Evolutionary conservation across 192 early-diverging fungal genomes (phyloP), one percentile per base, ranked within the genome.

Genomic region (Umbelopsis sp.): DNA sequence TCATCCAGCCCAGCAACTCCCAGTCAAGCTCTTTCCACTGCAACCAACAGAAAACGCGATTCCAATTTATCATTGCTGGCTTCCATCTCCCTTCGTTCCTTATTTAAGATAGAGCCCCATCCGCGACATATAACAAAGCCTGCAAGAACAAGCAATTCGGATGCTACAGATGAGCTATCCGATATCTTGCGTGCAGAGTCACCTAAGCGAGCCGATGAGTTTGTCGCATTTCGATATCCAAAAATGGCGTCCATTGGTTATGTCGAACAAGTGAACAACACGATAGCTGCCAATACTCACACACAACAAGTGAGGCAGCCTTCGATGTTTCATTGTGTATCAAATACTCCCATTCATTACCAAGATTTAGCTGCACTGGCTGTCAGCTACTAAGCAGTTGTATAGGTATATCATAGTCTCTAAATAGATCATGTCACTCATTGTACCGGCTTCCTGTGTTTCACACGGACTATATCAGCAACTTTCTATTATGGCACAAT

Each of bases 201-300:
- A 41, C 13, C 30, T 13, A 30, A 61, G 1, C 7, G 55, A 61
- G 4, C 13, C 4, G 55, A 61, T 13, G 33, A 30, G 6, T 61
- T 61, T 25, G 0, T 61, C 4, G 55, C 55, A 2, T 61, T 35
- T 61, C 55, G 55, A 18, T 61, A 61, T 33, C 55, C 55, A 12
- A 61, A 61, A 18, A 61, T 61, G 55, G 55, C 55, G 1, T 30
- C 55, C 18, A 0, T 61, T 7, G 55, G 35, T 25, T 16, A 61
- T 35, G 23, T 61, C 11, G 55, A 61, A 25, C 30, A 61, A 25
- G 55, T 30, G 12, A 37, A 35, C 8, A 61, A 61, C 16, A 33
- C 27, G 12, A 11, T 61, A 30, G 33, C 55, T 35, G 25, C 27
- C 6, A 23, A 30, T 3, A 18, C 55, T 35, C 55, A 61, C 13